Evolutionary conservation across 2,329 filamentous ascomycete species (phyloP), one percentile per base, ranked within the genome.

Genomic region (Pseudogymnoascus sp.): DNA sequence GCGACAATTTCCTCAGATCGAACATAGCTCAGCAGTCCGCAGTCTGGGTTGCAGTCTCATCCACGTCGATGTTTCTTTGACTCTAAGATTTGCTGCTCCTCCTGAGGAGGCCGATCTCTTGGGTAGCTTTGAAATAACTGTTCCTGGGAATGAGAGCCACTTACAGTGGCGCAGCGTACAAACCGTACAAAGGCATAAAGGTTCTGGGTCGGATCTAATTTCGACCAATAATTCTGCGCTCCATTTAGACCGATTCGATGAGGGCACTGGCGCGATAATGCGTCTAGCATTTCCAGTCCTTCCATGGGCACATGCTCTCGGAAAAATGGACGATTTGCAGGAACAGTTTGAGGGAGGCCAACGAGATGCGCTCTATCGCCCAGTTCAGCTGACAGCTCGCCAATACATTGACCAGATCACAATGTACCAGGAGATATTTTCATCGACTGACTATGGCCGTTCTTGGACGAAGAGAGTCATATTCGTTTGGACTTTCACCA

Each of bases 351-450:
- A 71, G 35, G 65, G 81, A 81, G 66, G 76, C 81, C 65, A 78
- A 81, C 61, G 77, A 80, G 71, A 74, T 59, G 74, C 72, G 66
- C 74, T 75, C 69, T 69, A 69, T 5, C 68, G 64, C 14, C 72
- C 72, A 21, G 80, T 31, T 4, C 59, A 41, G 7, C 62, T 62
- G 37, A 64, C 80, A 1, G 80, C 81, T 66, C 81, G 81, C 68
- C 82, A 85, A 45, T 77, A 86, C 63, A 78, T 87, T 60, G 77
- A 80, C 66, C 81, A 81, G 71, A 83, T 87, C 52, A 83, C 83
- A 70, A 87, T 87, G 84, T 84, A 85, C 71, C 85, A 88, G 71
- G 85, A 87, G 75, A 78, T 87, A 37, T 86, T 81, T 79, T 86
- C 83, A 3, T 74, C 77, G 11, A 72, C 81, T 3, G 79, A 79